Evolutionary conservation across 2,329 filamentous ascomycete species (phyloP).

Genomic region (Fusarium odoratissimum): DNA sequence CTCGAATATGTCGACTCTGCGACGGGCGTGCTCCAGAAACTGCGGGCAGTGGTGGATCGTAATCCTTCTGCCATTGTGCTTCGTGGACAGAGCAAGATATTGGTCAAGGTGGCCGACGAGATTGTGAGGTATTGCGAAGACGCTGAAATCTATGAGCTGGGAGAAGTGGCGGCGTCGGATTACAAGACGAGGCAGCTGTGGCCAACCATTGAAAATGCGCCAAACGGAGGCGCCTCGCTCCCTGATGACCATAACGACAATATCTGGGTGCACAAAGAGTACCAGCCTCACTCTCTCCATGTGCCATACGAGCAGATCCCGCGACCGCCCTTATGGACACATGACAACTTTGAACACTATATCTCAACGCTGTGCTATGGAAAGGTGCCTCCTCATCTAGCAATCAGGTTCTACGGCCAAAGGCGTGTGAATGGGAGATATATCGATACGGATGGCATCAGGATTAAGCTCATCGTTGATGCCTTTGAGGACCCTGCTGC

Average conservation of each 20-base stretch:
- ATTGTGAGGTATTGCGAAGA: constrained; percentile 47
- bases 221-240: constrained; percentile 41
- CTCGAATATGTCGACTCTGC: constrained; percentile 51
- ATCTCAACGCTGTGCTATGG: constrained; percentile 56
- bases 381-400: constrained; percentile 49
- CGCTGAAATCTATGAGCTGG: constrained; percentile 52
- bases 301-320: constrained; percentile 54
- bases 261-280: constrained; percentile 53
- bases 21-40: constrained; percentile 49
- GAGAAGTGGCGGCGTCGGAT: constrained; percentile 50
- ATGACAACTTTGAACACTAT: constrained; percentile 55
- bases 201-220: constrained; percentile 48
- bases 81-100: constrained; percentile 47
- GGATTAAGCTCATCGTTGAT: constrained; percentile 53
- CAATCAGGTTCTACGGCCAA: constrained; percentile 51
- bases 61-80: constrained; percentile 49
- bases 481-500: constrained; percentile 54
- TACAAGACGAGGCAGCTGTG: constrained; percentile 52
- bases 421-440: constrained; percentile 42
- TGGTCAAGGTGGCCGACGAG: constrained; percentile 52
- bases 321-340: constrained; percentile 56
- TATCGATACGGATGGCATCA: constrained; percentile 53
- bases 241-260: constrained; percentile 39
- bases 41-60: constrained; percentile 51
- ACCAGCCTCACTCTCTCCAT: constrained; percentile 46